These are phyloP conservation scores for Geosmithia putterillii DNA, from an alignment of 2,329 filamentous ascomycete genomes.

Conservation along the genomic window DNA sequence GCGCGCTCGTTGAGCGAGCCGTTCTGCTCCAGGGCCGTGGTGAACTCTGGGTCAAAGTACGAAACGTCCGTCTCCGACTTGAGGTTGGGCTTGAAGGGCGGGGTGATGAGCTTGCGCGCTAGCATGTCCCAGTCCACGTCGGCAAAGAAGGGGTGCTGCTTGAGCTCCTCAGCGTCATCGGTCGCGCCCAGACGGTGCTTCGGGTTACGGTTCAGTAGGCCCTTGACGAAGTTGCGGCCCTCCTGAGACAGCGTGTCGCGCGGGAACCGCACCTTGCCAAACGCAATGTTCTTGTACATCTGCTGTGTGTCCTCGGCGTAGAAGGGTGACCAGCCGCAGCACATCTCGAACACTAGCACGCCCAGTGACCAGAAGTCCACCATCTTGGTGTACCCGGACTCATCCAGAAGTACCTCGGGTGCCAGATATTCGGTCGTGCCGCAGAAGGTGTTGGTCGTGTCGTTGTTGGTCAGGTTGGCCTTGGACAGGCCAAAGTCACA, in stretches of 20 bases:
- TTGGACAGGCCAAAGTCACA: constrained; percentile 98
- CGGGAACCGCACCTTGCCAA: constrained; percentile 94
- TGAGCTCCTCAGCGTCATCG: constrained; percentile 85
- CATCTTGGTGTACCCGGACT: constrained; percentile 98
- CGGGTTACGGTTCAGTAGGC: constrained; percentile 89
- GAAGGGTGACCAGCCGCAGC: constrained; percentile 97
- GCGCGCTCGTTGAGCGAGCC: constrained; percentile 86
- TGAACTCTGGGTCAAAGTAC: constrained; percentile 98
- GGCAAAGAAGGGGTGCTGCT: constrained; percentile 85
- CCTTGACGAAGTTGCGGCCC: constrained; percentile 96
- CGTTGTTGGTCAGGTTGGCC: constrained; percentile 91
- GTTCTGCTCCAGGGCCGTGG: constrained; percentile 78
- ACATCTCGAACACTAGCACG: constrained; percentile 98
- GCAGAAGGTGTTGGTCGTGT: constrained; percentile 97
- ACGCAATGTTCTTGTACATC: constrained; percentile 99
- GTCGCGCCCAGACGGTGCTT: constrained; percentile 88
- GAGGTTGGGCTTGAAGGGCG: constrained; percentile 94
- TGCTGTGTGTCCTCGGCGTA: constrained; percentile 98
- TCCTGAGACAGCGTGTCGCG: constrained; percentile 89
- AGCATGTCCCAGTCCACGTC: constrained; percentile 90
- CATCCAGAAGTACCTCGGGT: constrained; percentile 87
- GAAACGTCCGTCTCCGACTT: constrained; percentile 94
- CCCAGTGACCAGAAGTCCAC: constrained; percentile 99
- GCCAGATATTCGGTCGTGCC: constrained; percentile 96
- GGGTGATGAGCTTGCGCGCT: constrained; percentile 81